Base-by-base conservation (phyloP, 805 yeast genomes). In the Yamadazyma ubonensis region DNA sequence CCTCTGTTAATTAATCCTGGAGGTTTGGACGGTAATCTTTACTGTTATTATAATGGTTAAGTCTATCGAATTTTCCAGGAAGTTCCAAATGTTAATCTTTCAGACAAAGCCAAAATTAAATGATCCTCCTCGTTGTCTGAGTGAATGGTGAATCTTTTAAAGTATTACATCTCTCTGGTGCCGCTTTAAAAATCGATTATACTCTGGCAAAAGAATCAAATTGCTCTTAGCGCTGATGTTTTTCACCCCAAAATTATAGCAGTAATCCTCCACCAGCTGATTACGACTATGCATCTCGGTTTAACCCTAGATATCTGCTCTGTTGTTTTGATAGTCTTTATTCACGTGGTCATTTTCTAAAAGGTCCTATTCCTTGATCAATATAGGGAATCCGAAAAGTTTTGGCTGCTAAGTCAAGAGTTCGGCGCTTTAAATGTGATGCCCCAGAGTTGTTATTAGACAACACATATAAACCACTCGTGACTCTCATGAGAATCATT, bases 401-500 rank as follows among this genome's bases (percentile, higher is more conserved):
- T n/a, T n/a, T 49, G 50, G 57, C 49, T 32, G 2, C 84, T 85
- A 4, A 86, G 86, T 5, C 70, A 77, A 17, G 67, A 76, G 25
- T 82, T 71, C 50, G 90, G 89, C 11, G 61, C 70, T 43, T 83
- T 58, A 49, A 57, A 16, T 83, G 89, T 60, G 90, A 82, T 54
- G 64, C 83, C 6, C 87, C 90, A 4, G 81, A 75, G 45, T 53
- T 77, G 10, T 61, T 83, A 47, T 60, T 83, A 48, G 81, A 81
- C 54, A 75, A 75, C 48, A 73, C 84, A 6, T 82, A 52, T 65
- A 66, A 35, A 33, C 43, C 18, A 49, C 52, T 10, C 32, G 51
- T 17, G 47, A 50, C 30, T 42, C 49, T 16, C 54, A 51, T 39
- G 50, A 48, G 23, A 48, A 50, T 30, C 65, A 66, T 33, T 39